Base-by-base conservation (phyloP, 495 filamentous ascomycete species). In the Terfezia claveryi region DNA sequence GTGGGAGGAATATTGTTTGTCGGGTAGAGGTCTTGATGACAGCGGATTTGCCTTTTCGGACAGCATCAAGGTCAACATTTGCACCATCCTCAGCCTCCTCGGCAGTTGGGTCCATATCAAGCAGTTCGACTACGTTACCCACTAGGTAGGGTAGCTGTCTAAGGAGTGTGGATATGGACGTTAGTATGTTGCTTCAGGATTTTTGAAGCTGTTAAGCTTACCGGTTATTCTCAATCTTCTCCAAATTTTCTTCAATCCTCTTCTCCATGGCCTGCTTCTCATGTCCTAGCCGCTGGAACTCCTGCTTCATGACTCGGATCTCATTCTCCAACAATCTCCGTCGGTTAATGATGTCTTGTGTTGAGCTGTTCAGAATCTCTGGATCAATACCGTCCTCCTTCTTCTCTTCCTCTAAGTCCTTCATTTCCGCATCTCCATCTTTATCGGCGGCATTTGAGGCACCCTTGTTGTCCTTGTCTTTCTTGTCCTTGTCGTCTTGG, bases 1-100 rank as follows among this genome's bases (percentile, higher is more conserved):
- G 81, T 23, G 91, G 91, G 36, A 99, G 76, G 75, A 96, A 99
- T 68, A 99, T 99, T 50, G 91, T 99, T 71, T 99, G 91, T 56
- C 91, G 77, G 14, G 91, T 99, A 10, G 89, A 95, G n/a, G 91
- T 99, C 71, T 99, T 99, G 77, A 99, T 96, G 66, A 99, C 92
- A 44, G 92, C 91, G 8, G 89, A 95, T 69, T 96, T 96, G 68
- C 91, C 91, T 11, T 95, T 85, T 50, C 91, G 79, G 37, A 88
- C 95, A 58, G 92, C 91, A 70, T 99, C 91, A 37, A 99, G 76
- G 67, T 99, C 91, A 69, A 96, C 94, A 65, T 99, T 96, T 59
- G 91, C 91, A 37, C 91, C 91, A 68, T 98, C 91, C 71, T 96
- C 92, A 41, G 82, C 85, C 7, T 87, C 89, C 68, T 96, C 91